These are phyloP conservation scores for Dictyostelium gargantuum DNA, from an alignment of 208 protist species.

Conservation along the genomic window DNA sequence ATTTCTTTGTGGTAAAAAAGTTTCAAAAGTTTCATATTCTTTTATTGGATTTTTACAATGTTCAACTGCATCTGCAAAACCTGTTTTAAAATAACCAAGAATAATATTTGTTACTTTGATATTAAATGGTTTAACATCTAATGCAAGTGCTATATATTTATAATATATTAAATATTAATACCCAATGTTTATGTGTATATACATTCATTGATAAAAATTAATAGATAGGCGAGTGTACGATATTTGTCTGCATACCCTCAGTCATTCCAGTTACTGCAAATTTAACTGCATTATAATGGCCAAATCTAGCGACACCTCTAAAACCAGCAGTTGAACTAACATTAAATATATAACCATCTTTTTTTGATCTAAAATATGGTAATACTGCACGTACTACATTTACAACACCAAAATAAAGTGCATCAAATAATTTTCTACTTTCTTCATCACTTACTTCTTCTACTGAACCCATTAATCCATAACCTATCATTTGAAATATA, in stretches of 20 bases:
- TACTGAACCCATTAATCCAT: background rate
- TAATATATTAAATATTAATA: too few species aligned
- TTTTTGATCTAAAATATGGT: background rate
- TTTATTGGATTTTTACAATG: background rate
- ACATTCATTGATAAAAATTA: background rate
- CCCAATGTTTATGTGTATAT: background rate
- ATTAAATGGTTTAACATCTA: constrained; percentile 2
- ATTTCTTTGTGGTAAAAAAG: background rate
- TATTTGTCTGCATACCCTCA: too few species aligned
- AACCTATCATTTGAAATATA: too few species aligned
- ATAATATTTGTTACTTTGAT: constrained; percentile 2
- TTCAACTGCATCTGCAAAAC: background rate
- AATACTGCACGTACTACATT: background rate
- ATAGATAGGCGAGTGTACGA: background rate
- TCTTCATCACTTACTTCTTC: background rate
- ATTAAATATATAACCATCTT: background rate
- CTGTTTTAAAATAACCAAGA: background rate
- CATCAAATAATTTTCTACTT: background rate
- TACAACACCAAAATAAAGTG: background rate
- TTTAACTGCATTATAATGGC: background rate
- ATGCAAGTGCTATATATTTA: background rate
- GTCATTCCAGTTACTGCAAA: background rate
- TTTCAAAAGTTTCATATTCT: background rate
- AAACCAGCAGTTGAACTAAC: background rate
- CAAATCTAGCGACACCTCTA: background rate